These are phyloP conservation scores for Dryas octopetala DNA, from an alignment of 306 rosid species.

Conservation along the genomic window DNA sequence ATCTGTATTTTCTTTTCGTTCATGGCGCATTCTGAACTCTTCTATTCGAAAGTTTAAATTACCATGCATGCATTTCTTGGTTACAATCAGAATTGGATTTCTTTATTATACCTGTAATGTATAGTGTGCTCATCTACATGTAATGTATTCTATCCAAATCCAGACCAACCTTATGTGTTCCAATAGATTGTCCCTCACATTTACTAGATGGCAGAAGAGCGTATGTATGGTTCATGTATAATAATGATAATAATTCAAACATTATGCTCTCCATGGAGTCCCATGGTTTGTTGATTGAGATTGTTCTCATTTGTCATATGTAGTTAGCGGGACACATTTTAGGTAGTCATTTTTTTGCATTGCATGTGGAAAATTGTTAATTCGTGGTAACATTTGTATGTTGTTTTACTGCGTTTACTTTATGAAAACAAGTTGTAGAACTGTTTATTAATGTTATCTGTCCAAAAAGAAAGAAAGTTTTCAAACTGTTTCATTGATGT, in stretches of 20 bases:
- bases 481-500: constrained; percentile 13
- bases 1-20: neutral
- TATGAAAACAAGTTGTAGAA: neutral
- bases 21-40: neutral
- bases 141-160: neutral
- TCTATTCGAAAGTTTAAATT: neutral
- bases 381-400: neutral
- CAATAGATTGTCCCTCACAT: neutral
- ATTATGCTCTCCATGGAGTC: neutral
- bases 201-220: neutral
- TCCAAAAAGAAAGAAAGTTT: neutral
- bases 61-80: neutral
- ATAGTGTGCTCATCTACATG: neutral
- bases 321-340: neutral
- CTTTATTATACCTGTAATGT: neutral
- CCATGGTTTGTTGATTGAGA: neutral
- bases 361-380: neutral
- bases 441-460: constrained; percentile 16
- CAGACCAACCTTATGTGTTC: neutral
- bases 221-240: neutral
- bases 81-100: neutral
- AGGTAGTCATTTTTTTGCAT: neutral
- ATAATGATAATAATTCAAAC: neutral
- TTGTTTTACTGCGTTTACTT: constrained; percentile 14
- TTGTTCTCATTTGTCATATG: constrained; percentile 4